phyloP scores from a whole-genome alignment of 768 basidiomycete genomes.

The Paxillus rubicundulus region DNA sequence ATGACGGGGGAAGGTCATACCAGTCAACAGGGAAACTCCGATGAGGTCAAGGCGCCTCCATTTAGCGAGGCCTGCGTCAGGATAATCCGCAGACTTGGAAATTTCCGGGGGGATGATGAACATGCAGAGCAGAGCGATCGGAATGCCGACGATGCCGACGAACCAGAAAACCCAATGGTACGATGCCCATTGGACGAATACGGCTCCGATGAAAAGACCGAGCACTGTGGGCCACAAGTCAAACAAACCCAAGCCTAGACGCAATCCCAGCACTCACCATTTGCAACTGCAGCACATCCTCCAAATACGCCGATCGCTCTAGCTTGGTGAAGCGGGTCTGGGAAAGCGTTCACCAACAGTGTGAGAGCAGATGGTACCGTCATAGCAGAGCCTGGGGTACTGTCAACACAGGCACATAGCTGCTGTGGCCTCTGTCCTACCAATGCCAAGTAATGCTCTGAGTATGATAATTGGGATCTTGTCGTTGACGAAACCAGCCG shows the following conservation, averaged over 20 bases:
- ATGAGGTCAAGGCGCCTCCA: slow-evolving; percentile 37
- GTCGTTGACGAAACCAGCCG: slow-evolving; percentile 39
- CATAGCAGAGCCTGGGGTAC: slow-evolving; percentile 36
- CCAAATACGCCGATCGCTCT: slow-evolving; percentile 45
- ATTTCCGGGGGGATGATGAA: slow-evolving; percentile 34
- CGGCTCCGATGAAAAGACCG: slow-evolving; percentile 38
- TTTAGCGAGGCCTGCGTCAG: slow-evolving; percentile 6
- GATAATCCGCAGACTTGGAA: neutral
- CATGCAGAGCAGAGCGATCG: slow-evolving; percentile 31
- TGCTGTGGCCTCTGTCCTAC: slow-evolving; percentile 14
- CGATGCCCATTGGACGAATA: slow-evolving; percentile 30
- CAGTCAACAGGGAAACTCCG: slow-evolving; percentile 39
- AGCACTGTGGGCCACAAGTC: slow-evolving; percentile 20
- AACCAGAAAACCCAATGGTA: slow-evolving; percentile 56
- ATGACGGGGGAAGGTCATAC: slow-evolving; percentile 20
- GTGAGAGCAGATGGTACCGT: slow-evolving; percentile 44
- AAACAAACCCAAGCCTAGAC: neutral
- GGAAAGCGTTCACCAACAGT: slow-evolving; percentile 25
- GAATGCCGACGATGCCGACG: slow-evolving; percentile 37
- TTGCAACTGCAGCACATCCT: slow-evolving; percentile 40
- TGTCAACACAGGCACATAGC: neutral
- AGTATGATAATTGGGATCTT: slow-evolving; percentile 47
- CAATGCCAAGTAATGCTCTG: slow-evolving; percentile 44
- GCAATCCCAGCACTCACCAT: slow-evolving; percentile 28
- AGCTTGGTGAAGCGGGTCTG: slow-evolving; percentile 40